Evolutionary conservation across 2,329 filamentous ascomycete genomes (phyloP), one percentile per base, ranked within the genome.

Genomic region (Alternaria sp.): DNA sequence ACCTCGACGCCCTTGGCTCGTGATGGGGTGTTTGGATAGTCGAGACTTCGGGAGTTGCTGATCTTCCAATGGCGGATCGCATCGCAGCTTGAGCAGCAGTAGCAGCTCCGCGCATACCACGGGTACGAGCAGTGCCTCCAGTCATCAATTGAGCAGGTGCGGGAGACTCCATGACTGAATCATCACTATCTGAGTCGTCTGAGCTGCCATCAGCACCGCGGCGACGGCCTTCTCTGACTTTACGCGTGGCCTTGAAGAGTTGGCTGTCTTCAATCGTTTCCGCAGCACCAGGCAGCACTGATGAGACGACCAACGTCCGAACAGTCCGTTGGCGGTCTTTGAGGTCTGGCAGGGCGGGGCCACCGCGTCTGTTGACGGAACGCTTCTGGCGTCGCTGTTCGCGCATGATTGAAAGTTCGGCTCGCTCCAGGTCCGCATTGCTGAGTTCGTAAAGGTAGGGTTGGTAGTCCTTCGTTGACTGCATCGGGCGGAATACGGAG

Each of bases 321-420:
- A 98, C 95, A 1, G 96, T 98, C 55, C 95, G 89, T 81, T 96
- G 95, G 58, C 94, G 88, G 73, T 99, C 96, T 78, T 96, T 97
- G 62, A 99, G 88, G 81, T 99, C 96, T n/a, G 96, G 96, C 44
- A 99, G 84, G 63, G 93, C 91, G 6, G 96, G 96, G 0, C 96
- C 96, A 67, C 96, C 96, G 73, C 96, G 89, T 66, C 96, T 88
- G 78, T 97, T 98, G 72, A 97, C 92, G 7, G 96, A 97, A 51
- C 96, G 89, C 83, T 99, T 99, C 81, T 98, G 94, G 55, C 94
- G 89, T 71, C 96, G 87, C 80, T 98, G 94, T 78, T 99, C 96
- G 69, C 96, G 89, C 62, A 96, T 94, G 72, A 98, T 95, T 43
- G 94, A 96, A 28, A 94, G 88, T 79, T 99, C 96, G 57, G 94